Percentiles rank a stretch among this genome's conserved stretches.
Evolutionary conservation across 495 filamentous ascomycete species (phyloP).

Genomic region (Zalerion maritima): DNA sequence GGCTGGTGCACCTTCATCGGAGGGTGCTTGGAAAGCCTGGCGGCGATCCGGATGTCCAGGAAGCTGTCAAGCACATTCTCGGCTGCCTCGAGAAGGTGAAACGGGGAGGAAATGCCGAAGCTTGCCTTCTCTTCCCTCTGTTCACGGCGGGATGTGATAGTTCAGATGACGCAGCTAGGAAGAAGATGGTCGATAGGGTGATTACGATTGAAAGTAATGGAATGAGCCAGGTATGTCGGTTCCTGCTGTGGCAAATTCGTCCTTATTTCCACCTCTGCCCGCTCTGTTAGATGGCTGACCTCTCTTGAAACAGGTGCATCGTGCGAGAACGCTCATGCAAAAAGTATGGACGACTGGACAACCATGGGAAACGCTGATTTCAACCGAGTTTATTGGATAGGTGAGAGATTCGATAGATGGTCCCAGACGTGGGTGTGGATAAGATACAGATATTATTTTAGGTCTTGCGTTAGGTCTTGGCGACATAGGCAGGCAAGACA

Average conservation of each 20-base stretch:
- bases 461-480: no score
- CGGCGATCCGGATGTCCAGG: constrained; percentile 41
- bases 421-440: no score
- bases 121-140: constrained; percentile 66
- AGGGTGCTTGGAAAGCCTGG: constrained; percentile 50
- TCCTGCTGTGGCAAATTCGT: not conserved
- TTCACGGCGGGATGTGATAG: constrained; percentile 77
- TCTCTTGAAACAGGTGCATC: constrained; percentile 33
- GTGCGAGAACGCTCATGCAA: constrained; percentile 50
- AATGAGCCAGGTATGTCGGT: constrained; percentile 49
- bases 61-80: constrained; percentile 49
- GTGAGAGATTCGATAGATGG: no score
- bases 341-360: constrained; percentile 47
- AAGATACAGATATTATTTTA: no score
- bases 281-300: constrained; percentile 8
- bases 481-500: no score
- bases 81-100: constrained; percentile 46
- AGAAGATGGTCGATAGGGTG: constrained; percentile 52
- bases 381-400: constrained; percentile 53
- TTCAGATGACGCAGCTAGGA: constrained; percentile 34
- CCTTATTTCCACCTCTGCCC: constrained; percentile 3
- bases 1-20: constrained; percentile 60
- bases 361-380: constrained; percentile 48
- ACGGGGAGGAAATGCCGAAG: constrained; percentile 54
- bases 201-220: constrained; percentile 57